These are phyloP conservation scores for Didymellaceae sp. DNA, from an alignment of 2,329 filamentous ascomycete genomes.

Conservation along the genomic window DNA sequence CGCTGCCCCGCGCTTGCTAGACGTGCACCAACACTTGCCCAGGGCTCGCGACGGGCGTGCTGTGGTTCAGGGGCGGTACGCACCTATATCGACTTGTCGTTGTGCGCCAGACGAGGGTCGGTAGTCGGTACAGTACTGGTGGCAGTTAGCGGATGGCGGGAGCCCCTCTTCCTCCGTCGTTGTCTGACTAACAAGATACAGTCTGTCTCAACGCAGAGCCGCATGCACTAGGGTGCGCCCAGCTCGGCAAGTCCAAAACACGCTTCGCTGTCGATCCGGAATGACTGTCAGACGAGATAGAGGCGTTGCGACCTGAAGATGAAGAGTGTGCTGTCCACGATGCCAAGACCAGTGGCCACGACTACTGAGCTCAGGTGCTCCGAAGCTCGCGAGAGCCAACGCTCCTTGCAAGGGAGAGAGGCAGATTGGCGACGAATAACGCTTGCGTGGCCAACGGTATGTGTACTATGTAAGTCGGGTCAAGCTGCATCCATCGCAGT, in stretches of 20 bases:
- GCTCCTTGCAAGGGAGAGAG: slow-evolving; percentile 22
- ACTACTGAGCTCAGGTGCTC: slow-evolving; percentile 39
- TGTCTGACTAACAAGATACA: slow-evolving; percentile 34
- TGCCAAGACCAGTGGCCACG: slow-evolving; percentile 40
- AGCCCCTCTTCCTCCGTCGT: slow-evolving; percentile 38
- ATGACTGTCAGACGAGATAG: slow-evolving; percentile 13
- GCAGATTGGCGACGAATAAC: slow-evolving; percentile 5
- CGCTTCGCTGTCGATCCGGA: background rate
- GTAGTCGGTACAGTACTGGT: slow-evolving; percentile 34
- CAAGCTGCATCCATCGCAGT: slow-evolving; percentile 10
- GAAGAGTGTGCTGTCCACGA: slow-evolving; percentile 42
- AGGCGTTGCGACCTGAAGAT: slow-evolving; percentile 27
- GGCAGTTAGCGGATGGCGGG: slow-evolving; percentile 42
- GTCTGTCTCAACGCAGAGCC: slow-evolving; percentile 15
- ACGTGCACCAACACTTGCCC: slow-evolving; percentile 1
- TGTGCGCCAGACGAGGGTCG: slow-evolving; percentile 34
- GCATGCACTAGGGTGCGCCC: slow-evolving; percentile 19
- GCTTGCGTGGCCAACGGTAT: slow-evolving; percentile 1
- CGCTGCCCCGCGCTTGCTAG: slow-evolving; percentile 2
- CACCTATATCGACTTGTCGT: slow-evolving; percentile 40
- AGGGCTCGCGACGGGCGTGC: slow-evolving; percentile 4
- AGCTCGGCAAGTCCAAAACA: slow-evolving; percentile 18
- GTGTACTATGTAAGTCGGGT: too few species aligned
- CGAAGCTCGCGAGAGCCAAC: slow-evolving; percentile 33
- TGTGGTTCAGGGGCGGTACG: slow-evolving; percentile 28